Base-by-base conservation (phyloP, 305 asterid genomes). In the Fraxinus albicans region DNA sequence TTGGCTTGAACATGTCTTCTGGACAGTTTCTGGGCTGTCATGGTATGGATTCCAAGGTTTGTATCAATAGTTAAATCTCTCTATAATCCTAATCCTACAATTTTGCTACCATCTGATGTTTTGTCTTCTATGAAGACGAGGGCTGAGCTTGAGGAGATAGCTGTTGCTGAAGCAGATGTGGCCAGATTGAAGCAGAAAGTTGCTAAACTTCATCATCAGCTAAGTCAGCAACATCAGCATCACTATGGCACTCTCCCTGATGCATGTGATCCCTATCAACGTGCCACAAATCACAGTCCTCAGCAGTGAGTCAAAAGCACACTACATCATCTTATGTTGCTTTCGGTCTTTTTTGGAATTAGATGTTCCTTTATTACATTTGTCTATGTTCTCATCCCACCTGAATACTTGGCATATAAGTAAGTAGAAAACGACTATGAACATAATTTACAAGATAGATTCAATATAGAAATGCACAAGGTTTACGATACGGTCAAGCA, bases 111-210 rank as follows among this genome's bases (percentile, higher is more conserved):
- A 80, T 69, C 84, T 84, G 77, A 87, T 70, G 27, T 70, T 75
- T 87, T 40, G 78, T 80, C 79, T 87, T 72, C 76, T 72, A 40
- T 89, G 87, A 80, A 95, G 99, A 94, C 95, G 36, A 94, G 95
- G 88, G 98, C 98, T 38, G 99, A 95, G 83, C 98, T 95, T 65
- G 99, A 95, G 91, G 99, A 95, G 88, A 94, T 95, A 83, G 99
- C 99, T 82, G 97, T 95, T 27, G 98, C 99, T 25, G 99, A 94
- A 90, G 98, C 98, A 76, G 99, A 96, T 86, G 99, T 95, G 83
- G 95, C 97, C 79, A 89, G 95, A 86, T 88, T 96, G 89, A 93
- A 93, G 87, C 97, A 93, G 87, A 94, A 91, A 91, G 98, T 96
- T 88, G 98, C 97, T 72, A 97, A 93, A 86, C 96, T 94, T 81